Base-by-base conservation (phyloP, 2,329 filamentous ascomycete genomes). In the Ceratocystis huliohia region DNA sequence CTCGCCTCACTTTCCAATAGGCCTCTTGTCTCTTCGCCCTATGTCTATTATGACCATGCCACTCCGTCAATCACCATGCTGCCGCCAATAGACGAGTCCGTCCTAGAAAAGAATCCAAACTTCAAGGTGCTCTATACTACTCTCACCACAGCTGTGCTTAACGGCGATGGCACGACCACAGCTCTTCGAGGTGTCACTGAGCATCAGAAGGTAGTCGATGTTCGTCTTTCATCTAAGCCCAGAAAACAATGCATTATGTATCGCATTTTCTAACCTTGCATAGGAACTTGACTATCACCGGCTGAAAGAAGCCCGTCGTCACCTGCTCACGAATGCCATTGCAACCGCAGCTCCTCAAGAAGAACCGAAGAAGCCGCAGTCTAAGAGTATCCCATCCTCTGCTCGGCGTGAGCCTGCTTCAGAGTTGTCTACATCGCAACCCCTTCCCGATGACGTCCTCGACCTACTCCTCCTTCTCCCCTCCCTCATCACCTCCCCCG, bases 61-160 rank as follows among this genome's bases (percentile, higher is more conserved):
- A 57, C 13, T 17, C 20, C 67, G 66, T 45, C 66, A 25, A 17
- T n/a, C 45, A 73, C 20, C 15, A 85, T 86, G 82, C 74, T 86
- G 1, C 84, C 84, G 0, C 83, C 82, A 0, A 74, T 86, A 7
- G 83, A 86, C 22, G 76, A 81, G 7, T 70, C 77, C 0, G 75
- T 86, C 20, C 73, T 87, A 1, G 73, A 78, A 64, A 78, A 76
- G 67, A 86, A 87, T 69, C 84, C 84, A 0, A 78, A 82, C 25
- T 87, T 87, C 70, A 80, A 81, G n/a, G 76, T 77, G 44, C 77
- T 87, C 4, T 83, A 86, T 73, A 76, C 74, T 17, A 81, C 77
- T 13, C 75, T 87, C 59, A 82, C 80, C 5, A 80, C 77, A 1
- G 76, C 76, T 1, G 73, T 85, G 30, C 77, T 87, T 4, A 83